phyloP scores from a whole-genome alignment of 495 filamentous ascomycete species.

The Aspergillus ostianus region DNA sequence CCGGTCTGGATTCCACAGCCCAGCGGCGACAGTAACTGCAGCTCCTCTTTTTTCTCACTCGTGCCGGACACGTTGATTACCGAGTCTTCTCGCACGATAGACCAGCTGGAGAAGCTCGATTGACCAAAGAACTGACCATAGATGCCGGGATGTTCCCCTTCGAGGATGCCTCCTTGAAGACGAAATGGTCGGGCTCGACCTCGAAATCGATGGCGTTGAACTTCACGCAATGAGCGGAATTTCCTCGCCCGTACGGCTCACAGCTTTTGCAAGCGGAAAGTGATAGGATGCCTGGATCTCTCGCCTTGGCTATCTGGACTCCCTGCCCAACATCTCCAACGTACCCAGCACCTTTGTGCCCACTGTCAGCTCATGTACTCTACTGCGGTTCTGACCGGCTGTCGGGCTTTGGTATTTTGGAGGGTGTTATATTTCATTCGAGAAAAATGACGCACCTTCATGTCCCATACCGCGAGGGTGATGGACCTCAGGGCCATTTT shows the following conservation, averaged over 20 bases:
- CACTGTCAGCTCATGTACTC: neutral
- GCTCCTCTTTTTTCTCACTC: slow-evolving; percentile 23
- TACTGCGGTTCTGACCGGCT: too few species aligned
- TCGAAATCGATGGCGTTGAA: slow-evolving; percentile 36
- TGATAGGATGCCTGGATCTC: slow-evolving; percentile 44
- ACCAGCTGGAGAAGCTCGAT: slow-evolving; percentile 32
- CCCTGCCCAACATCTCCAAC: slow-evolving; percentile 39
- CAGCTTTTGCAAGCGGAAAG: slow-evolving; percentile 37
- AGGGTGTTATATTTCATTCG: slow-evolving; percentile 1
- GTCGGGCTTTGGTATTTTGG: neutral
- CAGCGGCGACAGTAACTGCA: slow-evolving; percentile 36
- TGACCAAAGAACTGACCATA: slow-evolving; percentile 39
- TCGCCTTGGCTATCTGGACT: slow-evolving; percentile 32
- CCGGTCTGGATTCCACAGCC: slow-evolving; percentile 47
- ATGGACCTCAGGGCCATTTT: slow-evolving; percentile 16
- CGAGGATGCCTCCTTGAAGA: slow-evolving; percentile 12
- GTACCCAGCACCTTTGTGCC: slow-evolving; percentile 34
- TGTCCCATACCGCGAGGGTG: slow-evolving; percentile 22
- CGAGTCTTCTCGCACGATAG: slow-evolving; percentile 23
- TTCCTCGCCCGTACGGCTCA: slow-evolving; percentile 12
- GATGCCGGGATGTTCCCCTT: slow-evolving; percentile 12
- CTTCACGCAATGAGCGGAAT: slow-evolving; percentile 24
- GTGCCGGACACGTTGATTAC: slow-evolving; percentile 26
- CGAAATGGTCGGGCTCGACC: slow-evolving; percentile 2
- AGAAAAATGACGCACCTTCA: slow-evolving; percentile 17